A percentile compares a stretch with the other conserved stretches of the same genome.
These are phyloP conservation scores for Capronia epimyces DNA, from an alignment of 2,329 filamentous ascomycete species.

Conservation along the genomic window DNA sequence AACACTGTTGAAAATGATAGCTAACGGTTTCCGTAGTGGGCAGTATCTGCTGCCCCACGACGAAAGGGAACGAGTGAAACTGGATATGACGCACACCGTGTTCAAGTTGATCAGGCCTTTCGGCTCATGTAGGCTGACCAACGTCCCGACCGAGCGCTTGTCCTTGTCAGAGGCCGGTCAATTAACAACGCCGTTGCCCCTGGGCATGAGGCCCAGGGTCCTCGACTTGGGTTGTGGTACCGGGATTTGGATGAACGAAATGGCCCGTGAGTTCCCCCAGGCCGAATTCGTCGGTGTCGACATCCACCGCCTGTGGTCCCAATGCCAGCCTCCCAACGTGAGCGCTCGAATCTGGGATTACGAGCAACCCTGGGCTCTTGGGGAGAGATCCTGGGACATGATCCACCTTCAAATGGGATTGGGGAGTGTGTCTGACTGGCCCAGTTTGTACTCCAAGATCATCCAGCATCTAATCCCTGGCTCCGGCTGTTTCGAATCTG, in stretches of 20 bases:
- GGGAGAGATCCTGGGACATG: constrained; percentile 68
- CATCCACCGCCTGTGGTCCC: constrained; percentile 53
- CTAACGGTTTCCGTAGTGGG: constrained; percentile 36
- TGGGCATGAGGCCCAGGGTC: constrained; percentile 39
- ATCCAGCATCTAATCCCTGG: constrained; percentile 71
- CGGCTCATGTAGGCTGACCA: constrained; percentile 10
- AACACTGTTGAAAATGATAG: background rate
- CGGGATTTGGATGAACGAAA: constrained; percentile 84
- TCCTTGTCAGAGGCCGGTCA: background rate
- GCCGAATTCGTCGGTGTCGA: constrained; percentile 59
- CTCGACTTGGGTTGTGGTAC: constrained; percentile 75
- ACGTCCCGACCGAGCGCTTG: background rate
- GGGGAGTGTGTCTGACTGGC: constrained; percentile 74
- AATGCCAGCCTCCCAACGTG: constrained; percentile 65
- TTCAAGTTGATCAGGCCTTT: constrained; percentile 60
- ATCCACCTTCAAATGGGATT: constrained; percentile 75
- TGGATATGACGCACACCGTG: constrained; percentile 77
- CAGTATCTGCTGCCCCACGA: constrained; percentile 75
- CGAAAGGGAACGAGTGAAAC: constrained; percentile 67
- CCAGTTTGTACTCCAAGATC: constrained; percentile 64
- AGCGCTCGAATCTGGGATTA: constrained; percentile 67
- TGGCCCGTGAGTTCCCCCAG: constrained; percentile 62
- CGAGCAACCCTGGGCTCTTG: constrained; percentile 66
- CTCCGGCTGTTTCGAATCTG: constrained; percentile 72
- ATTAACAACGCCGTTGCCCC: constrained; percentile 3